phyloP scores from a whole-genome alignment of 768 basidiomycete genomes.

The Rhodotorula toruloides region DNA sequence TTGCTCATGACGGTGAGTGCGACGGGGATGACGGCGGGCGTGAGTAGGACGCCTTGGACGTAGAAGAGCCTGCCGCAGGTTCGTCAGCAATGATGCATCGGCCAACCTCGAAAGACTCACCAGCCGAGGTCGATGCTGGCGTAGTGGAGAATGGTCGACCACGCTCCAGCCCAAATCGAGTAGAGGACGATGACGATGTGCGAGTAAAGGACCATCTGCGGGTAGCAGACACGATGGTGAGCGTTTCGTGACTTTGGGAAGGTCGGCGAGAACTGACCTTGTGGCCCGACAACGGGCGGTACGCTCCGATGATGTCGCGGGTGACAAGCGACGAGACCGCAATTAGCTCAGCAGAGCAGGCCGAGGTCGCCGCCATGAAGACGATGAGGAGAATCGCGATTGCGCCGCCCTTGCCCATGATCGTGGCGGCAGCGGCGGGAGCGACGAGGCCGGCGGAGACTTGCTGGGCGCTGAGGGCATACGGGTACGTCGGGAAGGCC shows the following conservation, averaged over 20 bases:
- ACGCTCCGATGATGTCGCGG: conserved; percentile 82
- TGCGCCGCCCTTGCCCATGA: conserved; percentile 75
- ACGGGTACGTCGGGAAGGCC: conserved; percentile 32
- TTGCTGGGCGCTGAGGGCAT: conserved; percentile 50
- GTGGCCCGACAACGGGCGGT: conserved; percentile 71
- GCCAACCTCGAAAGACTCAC: background rate
- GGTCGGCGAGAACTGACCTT: conserved; percentile 51
- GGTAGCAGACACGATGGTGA: background rate
- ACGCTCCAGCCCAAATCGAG: conserved; percentile 20
- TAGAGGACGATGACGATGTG: conserved; percentile 11
- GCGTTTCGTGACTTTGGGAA: background rate
- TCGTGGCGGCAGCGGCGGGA: conserved; percentile 71
- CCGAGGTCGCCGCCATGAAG: conserved; percentile 59
- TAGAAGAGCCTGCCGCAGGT: conserved; percentile 11
- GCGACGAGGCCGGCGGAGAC: conserved; percentile 78
- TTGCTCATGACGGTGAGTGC: conserved; percentile 79
- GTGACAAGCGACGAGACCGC: conserved; percentile 79
- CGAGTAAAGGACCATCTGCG: conserved; percentile 6
- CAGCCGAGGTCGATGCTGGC: conserved; percentile 20
- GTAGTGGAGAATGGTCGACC: conserved; percentile 17
- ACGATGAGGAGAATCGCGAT: conserved; percentile 70
- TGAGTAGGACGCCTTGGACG: conserved; percentile 23
- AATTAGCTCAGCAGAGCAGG: conserved; percentile 83
- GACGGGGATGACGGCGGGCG: conserved; percentile 49
- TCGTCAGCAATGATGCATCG: background rate